Base-by-base conservation (phyloP, 192 early-diverging fungal species). In the Gigaspora rosea region DNA sequence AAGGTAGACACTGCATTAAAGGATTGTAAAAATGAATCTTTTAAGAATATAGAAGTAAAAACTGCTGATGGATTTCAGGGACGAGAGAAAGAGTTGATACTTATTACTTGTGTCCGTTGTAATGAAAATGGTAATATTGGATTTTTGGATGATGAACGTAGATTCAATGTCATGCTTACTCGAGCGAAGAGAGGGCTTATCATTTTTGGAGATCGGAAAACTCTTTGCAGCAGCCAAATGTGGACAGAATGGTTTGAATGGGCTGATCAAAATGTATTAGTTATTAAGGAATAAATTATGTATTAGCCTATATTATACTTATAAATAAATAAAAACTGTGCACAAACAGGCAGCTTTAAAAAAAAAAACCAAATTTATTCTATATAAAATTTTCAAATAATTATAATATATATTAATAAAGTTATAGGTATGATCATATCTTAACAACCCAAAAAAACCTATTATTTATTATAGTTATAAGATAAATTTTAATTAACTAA, bases 111-210 rank as follows among this genome's bases (percentile, higher is more conserved):
- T 8, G 58, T 61, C 20, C 18, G 58, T 22, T 61, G 58, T 8
- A 61, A 61, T 27, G 58, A 22, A 8, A 61, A 20, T 6, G 58
- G 58, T 27, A 61, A 22, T 2, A 61, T 61, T 9, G 58, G 58
- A 61, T 61, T 61, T 61, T 61, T 61, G 1, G 58, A 61, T 4
- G 58, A 61, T 61, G 18, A 15, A 22, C 58, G 58, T 61, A 20
- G 58, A 20, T 61, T 61, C 22, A 61, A 61, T 61, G 58, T 61
- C 18, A 61, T 61, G 58, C 58, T 61, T 61, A 61, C 58, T 8
- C 58, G 58, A 1, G 58, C 58, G 22, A 61, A 61, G 20, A 61
- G 58, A 20, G 58, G 58, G 0, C 58, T 61, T 61, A 61, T 61
- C 58, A 61, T 61, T 22, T 61, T 61, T 61, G 58, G 58, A 27